Evolutionary conservation across 1,139 yeast species (phyloP).

Genomic region (Taphrina populina): DNA sequence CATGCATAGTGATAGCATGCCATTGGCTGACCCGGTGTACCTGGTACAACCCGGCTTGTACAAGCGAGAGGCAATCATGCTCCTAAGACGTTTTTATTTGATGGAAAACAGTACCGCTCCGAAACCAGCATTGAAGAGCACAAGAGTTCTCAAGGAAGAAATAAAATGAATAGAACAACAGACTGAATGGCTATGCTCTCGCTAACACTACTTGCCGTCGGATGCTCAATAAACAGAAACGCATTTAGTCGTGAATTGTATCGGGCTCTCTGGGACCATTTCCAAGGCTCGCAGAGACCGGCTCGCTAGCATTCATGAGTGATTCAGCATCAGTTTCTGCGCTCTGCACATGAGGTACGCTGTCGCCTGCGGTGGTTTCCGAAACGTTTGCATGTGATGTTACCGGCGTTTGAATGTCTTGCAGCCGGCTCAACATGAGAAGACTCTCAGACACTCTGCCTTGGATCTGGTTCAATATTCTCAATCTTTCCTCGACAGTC

Average conservation of each 20-base stretch:
- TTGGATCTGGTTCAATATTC: conserved; percentile 12
- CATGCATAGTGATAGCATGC: conserved; percentile 48
- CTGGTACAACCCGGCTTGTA: conserved; percentile 71
- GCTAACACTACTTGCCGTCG: too few relatives aligned
- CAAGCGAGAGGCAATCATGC: conserved; percentile 76
- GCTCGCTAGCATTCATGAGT: too few relatives aligned
- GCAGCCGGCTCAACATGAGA: conserved; percentile 17
- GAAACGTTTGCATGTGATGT: too few relatives aligned
- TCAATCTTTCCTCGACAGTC: conserved; percentile 22
- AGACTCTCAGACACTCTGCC: conserved; percentile 22
- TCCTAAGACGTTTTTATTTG: conserved; percentile 71
- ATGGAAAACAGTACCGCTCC: conserved; percentile 61
- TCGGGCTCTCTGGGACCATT: too few relatives aligned
- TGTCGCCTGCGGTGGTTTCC: too few relatives aligned
- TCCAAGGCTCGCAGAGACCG: too few relatives aligned
- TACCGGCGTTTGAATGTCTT: conserved; percentile 4
- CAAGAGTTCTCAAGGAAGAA: conserved; percentile 65
- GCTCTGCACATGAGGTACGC: too few relatives aligned
- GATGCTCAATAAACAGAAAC: too few relatives aligned
- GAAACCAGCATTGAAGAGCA: conserved; percentile 69
- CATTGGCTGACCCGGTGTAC: conserved; percentile 48
- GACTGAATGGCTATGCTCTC: conserved; percentile 5
- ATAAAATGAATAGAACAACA: conserved; percentile 44
- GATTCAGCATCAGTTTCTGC: too few relatives aligned
- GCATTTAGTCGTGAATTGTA: too few relatives aligned